Evolutionary conservation across 2,329 filamentous ascomycete species (phyloP).

Genomic region (Colletotrichum horii): DNA sequence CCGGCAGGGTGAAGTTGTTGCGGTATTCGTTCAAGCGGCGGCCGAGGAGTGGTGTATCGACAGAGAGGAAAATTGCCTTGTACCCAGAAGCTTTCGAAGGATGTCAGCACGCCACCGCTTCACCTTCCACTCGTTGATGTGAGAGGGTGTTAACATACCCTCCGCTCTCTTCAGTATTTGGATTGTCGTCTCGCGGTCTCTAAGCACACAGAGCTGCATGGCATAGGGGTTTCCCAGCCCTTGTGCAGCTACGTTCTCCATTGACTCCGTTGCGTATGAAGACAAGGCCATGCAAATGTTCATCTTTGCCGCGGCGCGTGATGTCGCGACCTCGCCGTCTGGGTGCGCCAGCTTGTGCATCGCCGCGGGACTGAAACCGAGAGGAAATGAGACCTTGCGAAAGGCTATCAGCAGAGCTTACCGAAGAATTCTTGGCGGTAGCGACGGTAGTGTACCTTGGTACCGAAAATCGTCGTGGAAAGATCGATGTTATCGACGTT

Average conservation of each 20-base stretch:
- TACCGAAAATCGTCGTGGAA: slow-evolving; percentile 48
- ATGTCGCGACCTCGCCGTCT: slow-evolving; percentile 56
- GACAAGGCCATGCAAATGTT: slow-evolving; percentile 49
- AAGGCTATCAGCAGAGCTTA: fast-evolving
- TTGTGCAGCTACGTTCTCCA: slow-evolving; percentile 51
- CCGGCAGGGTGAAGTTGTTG: slow-evolving; percentile 47
- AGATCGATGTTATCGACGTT: slow-evolving; percentile 43
- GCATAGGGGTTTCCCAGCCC: slow-evolving; percentile 37
- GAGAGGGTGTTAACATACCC: slow-evolving; percentile 31
- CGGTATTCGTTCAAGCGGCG: slow-evolving; percentile 58
- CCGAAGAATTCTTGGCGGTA: too few relatives aligned
- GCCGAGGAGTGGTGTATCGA: slow-evolving; percentile 59
- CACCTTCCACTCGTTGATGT: neutral
- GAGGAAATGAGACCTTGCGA: slow-evolving; percentile 45
- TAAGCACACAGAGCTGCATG: slow-evolving; percentile 60
- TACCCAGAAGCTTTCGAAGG: slow-evolving; percentile 30
- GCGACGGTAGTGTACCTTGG: too few relatives aligned
- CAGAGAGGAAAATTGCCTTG: slow-evolving; percentile 59
- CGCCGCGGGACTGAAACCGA: slow-evolving; percentile 60
- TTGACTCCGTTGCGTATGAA: slow-evolving; percentile 46
- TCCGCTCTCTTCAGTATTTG: slow-evolving; percentile 47
- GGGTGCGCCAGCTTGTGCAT: slow-evolving; percentile 59
- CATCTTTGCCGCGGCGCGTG: slow-evolving; percentile 46
- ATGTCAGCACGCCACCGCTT: neutral
- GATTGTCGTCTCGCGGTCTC: slow-evolving; percentile 47